A percentile compares a stretch with the other conserved stretches of the same genome.
These are phyloP conservation scores for Bruguiera hainesii DNA, from an alignment of 441 rosid species.

Conservation along the genomic window DNA sequence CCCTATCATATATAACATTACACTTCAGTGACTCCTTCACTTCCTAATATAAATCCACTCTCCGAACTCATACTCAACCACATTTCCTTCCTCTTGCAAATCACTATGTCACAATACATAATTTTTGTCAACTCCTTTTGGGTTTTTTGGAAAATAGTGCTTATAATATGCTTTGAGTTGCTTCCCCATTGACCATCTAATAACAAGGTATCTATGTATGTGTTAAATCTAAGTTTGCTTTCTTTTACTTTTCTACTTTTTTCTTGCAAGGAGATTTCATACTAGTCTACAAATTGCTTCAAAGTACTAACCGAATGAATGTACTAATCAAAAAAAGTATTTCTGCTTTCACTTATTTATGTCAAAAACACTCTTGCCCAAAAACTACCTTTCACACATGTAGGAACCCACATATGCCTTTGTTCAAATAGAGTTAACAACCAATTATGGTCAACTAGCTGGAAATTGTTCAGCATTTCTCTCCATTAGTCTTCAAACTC, in stretches of 20 bases:
- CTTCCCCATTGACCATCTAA: no score
- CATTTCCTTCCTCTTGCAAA: no score
- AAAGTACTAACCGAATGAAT: background rate
- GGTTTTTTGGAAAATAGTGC: no score
- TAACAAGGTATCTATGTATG: no score
- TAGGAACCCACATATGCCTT: background rate
- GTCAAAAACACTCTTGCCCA: background rate
- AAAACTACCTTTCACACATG: background rate
- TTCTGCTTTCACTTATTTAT: background rate
- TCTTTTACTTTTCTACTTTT: background rate
- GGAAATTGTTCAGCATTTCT: background rate
- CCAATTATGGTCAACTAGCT: background rate
- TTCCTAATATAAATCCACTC: no score
- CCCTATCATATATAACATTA: no score
- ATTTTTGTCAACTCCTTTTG: no score
- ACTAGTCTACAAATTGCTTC: slow-evolving; percentile 16
- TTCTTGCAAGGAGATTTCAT: slow-evolving; percentile 7
- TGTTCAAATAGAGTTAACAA: background rate
- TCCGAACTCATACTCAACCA: no score
- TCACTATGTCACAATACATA: no score
- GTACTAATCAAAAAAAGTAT: slow-evolving; percentile 13
- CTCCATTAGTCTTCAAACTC: background rate
- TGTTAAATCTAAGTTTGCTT: background rate
- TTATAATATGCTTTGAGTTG: no score
- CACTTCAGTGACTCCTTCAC: no score